A percentile compares a stretch with the other conserved stretches of the same genome.
phyloP scores from a whole-genome alignment of 208 protist genomes.

The Angomonas ambiguus region DNA sequence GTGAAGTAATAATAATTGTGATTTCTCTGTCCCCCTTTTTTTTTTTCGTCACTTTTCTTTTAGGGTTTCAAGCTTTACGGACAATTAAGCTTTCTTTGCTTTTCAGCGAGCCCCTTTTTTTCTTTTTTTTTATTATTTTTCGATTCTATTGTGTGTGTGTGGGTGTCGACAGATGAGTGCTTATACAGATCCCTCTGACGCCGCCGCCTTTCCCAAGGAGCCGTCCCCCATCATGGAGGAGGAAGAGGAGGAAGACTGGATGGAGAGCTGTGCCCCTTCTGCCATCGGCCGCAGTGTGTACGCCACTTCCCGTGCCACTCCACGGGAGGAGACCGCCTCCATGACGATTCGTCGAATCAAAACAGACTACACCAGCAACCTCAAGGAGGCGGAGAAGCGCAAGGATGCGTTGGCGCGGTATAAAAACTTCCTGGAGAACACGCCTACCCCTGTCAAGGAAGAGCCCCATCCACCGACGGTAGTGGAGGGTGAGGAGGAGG shows the following conservation, averaged over 20 bases:
- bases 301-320: neutral
- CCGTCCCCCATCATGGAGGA: neutral
- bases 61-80: neutral
- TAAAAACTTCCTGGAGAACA: conserved; percentile 35
- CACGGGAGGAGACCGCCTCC: conserved; percentile 27
- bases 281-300: neutral
- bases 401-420: conserved; percentile 54
- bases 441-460: neutral
- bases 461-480: neutral
- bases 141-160: too few relatives aligned
- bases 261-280: neutral
- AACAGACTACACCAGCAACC: conserved; percentile 40
- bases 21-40: too few relatives aligned
- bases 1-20: too few relatives aligned
- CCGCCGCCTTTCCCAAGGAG: neutral
- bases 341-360: conserved; percentile 39
- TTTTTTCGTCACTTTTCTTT: too few relatives aligned
- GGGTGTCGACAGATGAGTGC: too few relatives aligned
- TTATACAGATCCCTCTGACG: neutral
- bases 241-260: neutral
- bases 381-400: conserved; percentile 43
- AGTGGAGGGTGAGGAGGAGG: conserved; percentile 12
- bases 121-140: neutral
- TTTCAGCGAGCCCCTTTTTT: neutral
- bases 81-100: conserved; percentile 7